Base-by-base conservation (phyloP, 441 rosid genomes). In the Euphorbia celastroides region DNA sequence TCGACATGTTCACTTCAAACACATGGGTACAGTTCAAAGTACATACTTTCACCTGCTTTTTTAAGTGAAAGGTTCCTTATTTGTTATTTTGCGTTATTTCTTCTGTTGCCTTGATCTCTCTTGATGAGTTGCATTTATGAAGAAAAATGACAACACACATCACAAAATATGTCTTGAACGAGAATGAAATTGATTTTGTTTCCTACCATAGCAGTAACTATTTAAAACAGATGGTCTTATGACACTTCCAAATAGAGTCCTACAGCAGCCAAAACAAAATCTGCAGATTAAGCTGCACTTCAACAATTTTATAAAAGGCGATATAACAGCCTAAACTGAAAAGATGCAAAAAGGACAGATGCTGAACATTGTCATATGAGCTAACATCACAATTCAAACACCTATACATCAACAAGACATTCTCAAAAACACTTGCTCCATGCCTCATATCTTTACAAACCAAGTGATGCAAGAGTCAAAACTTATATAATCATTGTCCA, bases 1-100 rank as follows among this genome's bases (percentile, higher is more conserved):
- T n/a, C 27, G 36, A 46, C 12, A 31, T 41, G 28, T 17, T 48
- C 67, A 57, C 44, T 44, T 67, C 57, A 57, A 67, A 66, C 25
- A 46, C 9, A 6, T 22, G 23, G 12, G 16, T 16, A 36, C 11
- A 23, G 42, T 57, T 54, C 54, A 57, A 10, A 57, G 38, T 27
- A 19, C 11, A 57, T 28, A 16, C 41, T 65, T 42, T 66, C 41
- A 19, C 17, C 19, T 57, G 10, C 13, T 27, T 46, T 44, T 58
- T 28, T 7, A 19, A 22, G 52, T 41, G 22, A 14, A 19, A n/a
- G n/a, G n/a, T 14, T n/a, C n/a, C 25, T 28, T 46, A 48, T 50
- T 25, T 9, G 23, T 32, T 23, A 25, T 12, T 16, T 48, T 32
- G 36, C 12, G 10, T 60, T 46, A 31, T 68, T 59, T 27, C 48